phyloP scores from a whole-genome alignment of 1,284 basidiomycete species.

The Boletus smithii region DNA sequence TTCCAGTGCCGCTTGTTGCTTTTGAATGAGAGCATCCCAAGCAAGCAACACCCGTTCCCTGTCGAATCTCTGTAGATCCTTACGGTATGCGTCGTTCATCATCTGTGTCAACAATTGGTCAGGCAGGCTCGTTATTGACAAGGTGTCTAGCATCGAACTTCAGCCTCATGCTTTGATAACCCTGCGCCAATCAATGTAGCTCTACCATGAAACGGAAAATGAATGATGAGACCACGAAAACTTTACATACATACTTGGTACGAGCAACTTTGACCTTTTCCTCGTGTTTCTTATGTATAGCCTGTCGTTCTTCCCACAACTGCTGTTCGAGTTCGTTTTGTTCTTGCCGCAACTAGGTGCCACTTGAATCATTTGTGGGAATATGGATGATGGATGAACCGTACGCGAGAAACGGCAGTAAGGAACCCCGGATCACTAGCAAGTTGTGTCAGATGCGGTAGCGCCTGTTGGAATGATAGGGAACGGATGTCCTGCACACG shows the following conservation, averaged over 20 bases:
- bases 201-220: constrained; percentile 18
- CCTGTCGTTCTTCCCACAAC: constrained; percentile 60
- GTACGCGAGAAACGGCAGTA: constrained; percentile 48
- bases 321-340: constrained; percentile 64
- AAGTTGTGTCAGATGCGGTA: constrained; percentile 54
- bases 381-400: constrained; percentile 13
- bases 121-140: constrained; percentile 9
- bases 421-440: constrained; percentile 49
- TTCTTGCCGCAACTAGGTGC: constrained; percentile 51
- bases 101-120: constrained; percentile 40
- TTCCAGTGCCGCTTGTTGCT: constrained; percentile 64
- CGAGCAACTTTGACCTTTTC: constrained; percentile 63
- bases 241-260: constrained; percentile 50
- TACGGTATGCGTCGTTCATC: constrained; percentile 57
- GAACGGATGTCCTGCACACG: constrained; percentile 40
- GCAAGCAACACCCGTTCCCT: constrained; percentile 58
- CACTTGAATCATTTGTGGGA: constrained; percentile 7
- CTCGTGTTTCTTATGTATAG: constrained; percentile 59
- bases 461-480: constrained; percentile 61
- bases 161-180: constrained; percentile 66
- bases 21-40: constrained; percentile 68
- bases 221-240: constrained; percentile 3
- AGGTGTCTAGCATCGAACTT: constrained; percentile 42
- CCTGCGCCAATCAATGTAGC: constrained; percentile 60
- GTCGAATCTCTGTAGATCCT: constrained; percentile 65